phyloP scores from a whole-genome alignment of 2,329 filamentous ascomycete species.

The Nemania sp. region DNA sequence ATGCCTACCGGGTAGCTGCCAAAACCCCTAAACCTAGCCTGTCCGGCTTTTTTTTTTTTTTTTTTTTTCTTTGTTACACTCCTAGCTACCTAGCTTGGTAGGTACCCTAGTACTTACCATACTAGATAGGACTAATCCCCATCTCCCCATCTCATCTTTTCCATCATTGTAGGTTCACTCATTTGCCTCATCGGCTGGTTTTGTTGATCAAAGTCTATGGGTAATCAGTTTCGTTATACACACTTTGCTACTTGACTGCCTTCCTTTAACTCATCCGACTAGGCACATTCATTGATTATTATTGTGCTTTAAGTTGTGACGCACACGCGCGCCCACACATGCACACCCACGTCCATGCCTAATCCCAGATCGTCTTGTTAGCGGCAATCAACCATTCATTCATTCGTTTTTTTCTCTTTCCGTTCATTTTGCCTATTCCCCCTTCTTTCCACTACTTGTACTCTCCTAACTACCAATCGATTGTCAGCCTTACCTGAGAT shows the following conservation, averaged over 20 bases:
- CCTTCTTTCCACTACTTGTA: slow-evolving; percentile 6
- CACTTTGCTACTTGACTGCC: not conserved
- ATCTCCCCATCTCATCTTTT: not conserved
- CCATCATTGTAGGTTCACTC: not conserved
- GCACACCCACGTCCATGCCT: slow-evolving; percentile 11
- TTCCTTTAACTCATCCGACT: not conserved
- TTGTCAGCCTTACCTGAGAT: slow-evolving; percentile 21
- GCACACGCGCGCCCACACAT: slow-evolving; percentile 12
- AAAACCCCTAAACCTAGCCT: not conserved
- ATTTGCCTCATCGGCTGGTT: not conserved
- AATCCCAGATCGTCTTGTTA: slow-evolving; percentile 28
- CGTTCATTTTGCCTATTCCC: not conserved
- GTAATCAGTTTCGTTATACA: not conserved
- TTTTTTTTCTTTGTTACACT: not conserved
- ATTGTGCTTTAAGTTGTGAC: slow-evolving; percentile 4
- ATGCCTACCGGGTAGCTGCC: too few species aligned
- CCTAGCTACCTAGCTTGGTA: not conserved
- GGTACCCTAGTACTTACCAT: too few species aligned
- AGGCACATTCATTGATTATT: not conserved
- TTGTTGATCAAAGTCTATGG: not conserved
- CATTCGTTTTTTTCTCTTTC: slow-evolving; percentile 18
- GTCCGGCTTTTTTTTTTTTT: not conserved
- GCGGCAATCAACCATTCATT: slow-evolving; percentile 28
- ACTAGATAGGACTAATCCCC: not conserved
- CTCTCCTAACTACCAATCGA: slow-evolving; percentile 13